Conservation (phyloP, 306 rosid genomes). For the Mucuna pruriens region DNA sequence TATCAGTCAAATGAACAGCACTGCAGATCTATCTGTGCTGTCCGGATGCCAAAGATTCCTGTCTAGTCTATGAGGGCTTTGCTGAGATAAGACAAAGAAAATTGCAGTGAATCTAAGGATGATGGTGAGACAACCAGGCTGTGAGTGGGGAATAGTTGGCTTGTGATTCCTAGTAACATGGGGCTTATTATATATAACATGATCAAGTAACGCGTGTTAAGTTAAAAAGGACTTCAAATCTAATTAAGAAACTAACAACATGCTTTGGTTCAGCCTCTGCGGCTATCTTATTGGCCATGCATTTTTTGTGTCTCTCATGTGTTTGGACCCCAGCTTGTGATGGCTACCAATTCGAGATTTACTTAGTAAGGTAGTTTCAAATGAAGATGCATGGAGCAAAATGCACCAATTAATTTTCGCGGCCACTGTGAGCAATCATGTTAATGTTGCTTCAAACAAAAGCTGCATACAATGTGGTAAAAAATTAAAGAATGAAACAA, state of each 20-base stretch:
- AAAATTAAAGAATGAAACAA: conserved; percentile 10
- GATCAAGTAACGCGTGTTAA: conserved; percentile 49
- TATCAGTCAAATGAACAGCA: conserved; percentile 62
- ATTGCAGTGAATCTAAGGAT: conserved; percentile 67
- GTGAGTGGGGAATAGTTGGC: conserved; percentile 72
- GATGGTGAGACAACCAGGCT: conserved; percentile 80
- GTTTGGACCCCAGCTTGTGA: conserved; percentile 33
- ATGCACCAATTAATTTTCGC: background rate
- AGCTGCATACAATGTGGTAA: background rate
- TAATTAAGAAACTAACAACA: conserved; percentile 11
- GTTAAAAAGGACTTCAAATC: conserved; percentile 20
- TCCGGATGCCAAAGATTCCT: conserved; percentile 76
- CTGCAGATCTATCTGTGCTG: conserved; percentile 68
- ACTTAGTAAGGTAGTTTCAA: conserved; percentile 1
- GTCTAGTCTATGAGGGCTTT: conserved; percentile 52
- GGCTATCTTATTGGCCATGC: conserved; percentile 59
- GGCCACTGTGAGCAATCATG: background rate
- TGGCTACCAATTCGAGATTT: conserved; percentile 28
- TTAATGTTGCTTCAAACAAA: conserved; percentile 3
- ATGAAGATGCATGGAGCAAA: conserved; percentile 12
- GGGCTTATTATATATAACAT: conserved; percentile 53
- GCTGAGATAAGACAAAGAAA: conserved; percentile 67
- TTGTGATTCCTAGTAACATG: conserved; percentile 71
- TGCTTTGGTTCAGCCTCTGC: conserved; percentile 43
- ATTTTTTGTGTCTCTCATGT: conserved; percentile 43